phyloP scores from a whole-genome alignment of 2,329 filamentous ascomycete species.

The Penicillium vulpinum region DNA sequence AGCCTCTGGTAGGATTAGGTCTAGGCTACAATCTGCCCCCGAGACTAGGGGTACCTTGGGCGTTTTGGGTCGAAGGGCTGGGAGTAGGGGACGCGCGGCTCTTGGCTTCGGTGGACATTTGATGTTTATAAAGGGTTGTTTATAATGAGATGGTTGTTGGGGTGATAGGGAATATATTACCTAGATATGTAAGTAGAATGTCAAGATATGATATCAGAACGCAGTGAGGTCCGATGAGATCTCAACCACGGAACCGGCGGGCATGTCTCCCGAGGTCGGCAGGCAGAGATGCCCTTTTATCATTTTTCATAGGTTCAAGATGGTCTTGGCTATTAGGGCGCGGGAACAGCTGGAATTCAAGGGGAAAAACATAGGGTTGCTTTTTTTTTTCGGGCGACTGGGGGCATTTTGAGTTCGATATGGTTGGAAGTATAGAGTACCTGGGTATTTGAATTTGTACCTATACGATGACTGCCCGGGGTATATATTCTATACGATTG shows the following conservation, averaged over 20 bases:
- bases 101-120: background rate
- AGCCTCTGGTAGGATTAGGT: background rate
- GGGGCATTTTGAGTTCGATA: background rate
- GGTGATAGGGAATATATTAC: background rate
- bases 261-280: no score
- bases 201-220: background rate
- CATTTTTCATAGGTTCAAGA: background rate
- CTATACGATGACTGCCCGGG: background rate
- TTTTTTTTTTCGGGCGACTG: background rate
- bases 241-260: background rate
- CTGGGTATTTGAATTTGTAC: background rate
- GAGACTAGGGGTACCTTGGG: background rate
- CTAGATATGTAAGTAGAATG: background rate
- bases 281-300: background rate
- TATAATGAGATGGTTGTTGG: background rate
- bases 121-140: background rate
- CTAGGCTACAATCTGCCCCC: background rate
- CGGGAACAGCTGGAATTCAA: background rate
- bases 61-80: background rate
- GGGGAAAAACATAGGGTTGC: background rate
- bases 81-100: background rate
- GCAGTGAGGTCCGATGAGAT: no score
- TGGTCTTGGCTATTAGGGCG: background rate
- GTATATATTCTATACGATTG: background rate
- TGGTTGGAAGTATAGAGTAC: background rate